Percentiles rank a stretch among this genome's conserved stretches.
Conservation (phyloP, 805 yeast species). For the Saturnispora silvae region DNA sequence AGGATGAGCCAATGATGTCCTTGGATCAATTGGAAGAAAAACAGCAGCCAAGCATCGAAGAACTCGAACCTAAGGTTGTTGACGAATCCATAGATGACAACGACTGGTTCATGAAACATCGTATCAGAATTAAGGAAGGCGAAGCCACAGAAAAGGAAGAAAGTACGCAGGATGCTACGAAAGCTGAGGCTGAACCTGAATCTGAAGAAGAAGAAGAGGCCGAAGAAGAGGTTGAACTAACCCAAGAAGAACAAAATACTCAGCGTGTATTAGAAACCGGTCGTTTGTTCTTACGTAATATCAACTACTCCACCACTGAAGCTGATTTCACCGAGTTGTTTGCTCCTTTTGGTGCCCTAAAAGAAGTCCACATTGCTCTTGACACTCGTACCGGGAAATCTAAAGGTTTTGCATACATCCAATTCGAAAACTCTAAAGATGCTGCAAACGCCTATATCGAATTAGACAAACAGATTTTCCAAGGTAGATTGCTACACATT, state of each 20-base stretch:
- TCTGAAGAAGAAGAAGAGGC: not conserved
- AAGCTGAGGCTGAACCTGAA: not conserved
- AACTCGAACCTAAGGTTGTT: conserved; percentile 18
- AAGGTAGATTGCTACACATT: conserved; percentile 86
- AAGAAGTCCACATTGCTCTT: conserved; percentile 86
- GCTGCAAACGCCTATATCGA: conserved; percentile 68
- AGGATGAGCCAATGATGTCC: conserved; percentile 21
- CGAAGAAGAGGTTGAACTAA: conserved; percentile 10
- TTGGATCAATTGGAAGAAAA: not conserved
- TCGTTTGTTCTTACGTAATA: conserved; percentile 79
- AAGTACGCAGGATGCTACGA: not conserved
- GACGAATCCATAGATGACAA: conserved; percentile 52
- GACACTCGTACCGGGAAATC: conserved; percentile 85
- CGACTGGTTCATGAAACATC: conserved; percentile 76
- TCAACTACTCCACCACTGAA: conserved; percentile 69
- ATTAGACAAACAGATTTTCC: conserved; percentile 82
- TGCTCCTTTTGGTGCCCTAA: conserved; percentile 54
- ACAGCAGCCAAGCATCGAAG: conserved; percentile 12
- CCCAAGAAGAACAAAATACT: conserved; percentile 38
- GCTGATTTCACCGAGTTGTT: conserved; percentile 65
- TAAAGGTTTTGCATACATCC: conserved; percentile 85
- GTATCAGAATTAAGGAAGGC: conserved; percentile 53
- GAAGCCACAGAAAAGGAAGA: conserved; percentile 6
- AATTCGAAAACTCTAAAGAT: conserved; percentile 54
- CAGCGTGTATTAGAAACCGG: conserved; percentile 56